A percentile compares a stretch with the other conserved stretches of the same genome.
Conservation (phyloP, 208 protist genomes). For the Crithidia acanthocephali region DNA sequence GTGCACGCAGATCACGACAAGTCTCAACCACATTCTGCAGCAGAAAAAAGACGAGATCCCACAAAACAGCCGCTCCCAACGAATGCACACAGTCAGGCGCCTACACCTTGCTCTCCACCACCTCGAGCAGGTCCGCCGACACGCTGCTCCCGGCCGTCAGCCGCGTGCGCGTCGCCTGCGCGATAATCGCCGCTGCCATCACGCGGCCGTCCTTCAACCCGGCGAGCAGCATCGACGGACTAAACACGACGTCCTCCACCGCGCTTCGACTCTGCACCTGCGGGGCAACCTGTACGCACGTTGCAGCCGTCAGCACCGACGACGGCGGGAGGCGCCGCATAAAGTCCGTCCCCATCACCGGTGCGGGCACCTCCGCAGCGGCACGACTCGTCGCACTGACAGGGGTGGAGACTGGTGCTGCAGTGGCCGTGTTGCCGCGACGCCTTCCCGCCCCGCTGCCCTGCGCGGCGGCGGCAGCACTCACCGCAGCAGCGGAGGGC, state of each 20-base stretch:
- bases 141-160: slow-evolving; percentile 29
- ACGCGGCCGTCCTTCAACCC: slow-evolving; percentile 79
- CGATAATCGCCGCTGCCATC: slow-evolving; percentile 68
- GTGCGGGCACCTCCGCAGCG: slow-evolving; percentile 11
- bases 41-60: too few species aligned
- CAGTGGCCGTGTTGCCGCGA: neutral
- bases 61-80: neutral
- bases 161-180: slow-evolving; percentile 39
- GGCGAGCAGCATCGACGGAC: slow-evolving; percentile 83
- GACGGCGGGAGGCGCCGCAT: slow-evolving; percentile 16
- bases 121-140: slow-evolving; percentile 20
- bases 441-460: neutral
- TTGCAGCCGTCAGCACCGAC: slow-evolving; percentile 42
- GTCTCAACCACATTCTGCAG: too few species aligned
- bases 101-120: neutral
- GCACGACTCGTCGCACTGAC: slow-evolving; percentile 6
- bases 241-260: slow-evolving; percentile 70
- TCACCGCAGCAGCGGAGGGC: neutral
- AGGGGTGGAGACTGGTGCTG: neutral
- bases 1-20: too few species aligned
- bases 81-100: neutral
- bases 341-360: slow-evolving; percentile 20
- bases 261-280: slow-evolving; percentile 30
- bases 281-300: slow-evolving; percentile 51
- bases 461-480: neutral